phyloP scores from a whole-genome alignment of 2,329 filamentous ascomycete species.

The Raffaelea ambrosiae region DNA sequence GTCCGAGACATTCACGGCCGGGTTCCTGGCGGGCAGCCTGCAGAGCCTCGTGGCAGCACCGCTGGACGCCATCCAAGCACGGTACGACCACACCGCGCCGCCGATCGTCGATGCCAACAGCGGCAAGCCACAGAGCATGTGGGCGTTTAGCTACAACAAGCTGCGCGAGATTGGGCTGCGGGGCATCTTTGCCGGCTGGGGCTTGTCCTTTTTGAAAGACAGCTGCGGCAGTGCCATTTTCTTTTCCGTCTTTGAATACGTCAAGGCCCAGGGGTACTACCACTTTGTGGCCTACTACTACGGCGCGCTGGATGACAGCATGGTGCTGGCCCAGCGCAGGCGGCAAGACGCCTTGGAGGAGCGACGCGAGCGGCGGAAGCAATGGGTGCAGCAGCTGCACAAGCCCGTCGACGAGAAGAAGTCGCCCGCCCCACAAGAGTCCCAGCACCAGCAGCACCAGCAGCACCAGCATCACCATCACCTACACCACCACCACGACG shows the following conservation, averaged over 20 bases:
- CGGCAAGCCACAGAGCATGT: slow-evolving; percentile 51
- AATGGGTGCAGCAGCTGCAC: neutral
- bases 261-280: slow-evolving; percentile 69
- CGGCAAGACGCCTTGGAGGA: slow-evolving; percentile 17
- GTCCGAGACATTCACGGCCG: slow-evolving; percentile 57
- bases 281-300: slow-evolving; percentile 64
- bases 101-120: slow-evolving; percentile 26
- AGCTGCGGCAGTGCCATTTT: slow-evolving; percentile 61
- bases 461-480: neutral
- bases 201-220: slow-evolving; percentile 60
- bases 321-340: slow-evolving; percentile 29
- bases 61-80: slow-evolving; percentile 65
- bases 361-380: neutral
- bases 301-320: slow-evolving; percentile 44
- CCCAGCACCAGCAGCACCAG: neutral
- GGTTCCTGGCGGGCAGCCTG: slow-evolving; percentile 58
- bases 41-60: slow-evolving; percentile 68
- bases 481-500: slow-evolving; percentile 5
- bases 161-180: slow-evolving; percentile 62
- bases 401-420: no score
- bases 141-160: slow-evolving; percentile 60
- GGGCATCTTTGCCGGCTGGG: slow-evolving; percentile 68
- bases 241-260: slow-evolving; percentile 67
- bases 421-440: no score
- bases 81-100: slow-evolving; percentile 53